phyloP scores from a whole-genome alignment of 768 basidiomycete genomes.

The Rhizopogon salebrosus region DNA sequence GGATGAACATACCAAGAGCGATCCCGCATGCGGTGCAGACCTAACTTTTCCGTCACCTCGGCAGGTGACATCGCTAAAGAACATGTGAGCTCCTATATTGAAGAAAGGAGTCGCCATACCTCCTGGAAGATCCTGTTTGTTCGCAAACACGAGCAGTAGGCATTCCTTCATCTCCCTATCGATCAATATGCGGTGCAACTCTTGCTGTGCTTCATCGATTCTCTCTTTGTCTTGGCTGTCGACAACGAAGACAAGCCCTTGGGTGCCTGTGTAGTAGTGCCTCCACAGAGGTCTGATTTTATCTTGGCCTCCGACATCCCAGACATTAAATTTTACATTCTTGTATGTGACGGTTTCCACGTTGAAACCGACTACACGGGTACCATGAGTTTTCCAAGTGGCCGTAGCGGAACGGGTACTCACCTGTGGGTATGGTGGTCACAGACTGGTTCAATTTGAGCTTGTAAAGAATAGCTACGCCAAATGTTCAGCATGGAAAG shows the following conservation, averaged over 20 bases:
- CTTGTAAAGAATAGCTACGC: constrained; percentile 93
- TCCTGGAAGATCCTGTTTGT: constrained; percentile 97
- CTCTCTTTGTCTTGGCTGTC: constrained; percentile 95
- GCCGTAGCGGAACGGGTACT: constrained; percentile 3
- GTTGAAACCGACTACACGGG: constrained; percentile 86
- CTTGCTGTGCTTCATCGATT: constrained; percentile 94
- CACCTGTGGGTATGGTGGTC: constrained; percentile 95
- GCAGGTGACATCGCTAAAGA: constrained; percentile 90
- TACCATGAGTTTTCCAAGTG: constrained; percentile 2
- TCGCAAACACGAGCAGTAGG: constrained; percentile 94
- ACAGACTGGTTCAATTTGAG: constrained; percentile 98
- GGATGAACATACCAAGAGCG: constrained; percentile 99
- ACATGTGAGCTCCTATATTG: not conserved
- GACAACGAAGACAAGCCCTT: constrained; percentile 97
- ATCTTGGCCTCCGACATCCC: constrained; percentile 99
- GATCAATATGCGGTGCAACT: constrained; percentile 91
- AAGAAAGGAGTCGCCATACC: constrained; percentile 41
- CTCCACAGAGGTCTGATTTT: constrained; percentile 98
- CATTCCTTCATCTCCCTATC: constrained; percentile 99
- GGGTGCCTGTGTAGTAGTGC: constrained; percentile 98
- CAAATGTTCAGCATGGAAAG: constrained; percentile 5
- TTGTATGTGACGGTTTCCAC: constrained; percentile 99
- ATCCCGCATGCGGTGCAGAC: constrained; percentile 93
- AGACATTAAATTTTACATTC: constrained; percentile 93
- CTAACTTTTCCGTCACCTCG: constrained; percentile 95